Evolutionary conservation across 305 asterid genomes (phyloP), one percentile per base, ranked within the genome.

Genomic region (Fraxinus velutina): DNA sequence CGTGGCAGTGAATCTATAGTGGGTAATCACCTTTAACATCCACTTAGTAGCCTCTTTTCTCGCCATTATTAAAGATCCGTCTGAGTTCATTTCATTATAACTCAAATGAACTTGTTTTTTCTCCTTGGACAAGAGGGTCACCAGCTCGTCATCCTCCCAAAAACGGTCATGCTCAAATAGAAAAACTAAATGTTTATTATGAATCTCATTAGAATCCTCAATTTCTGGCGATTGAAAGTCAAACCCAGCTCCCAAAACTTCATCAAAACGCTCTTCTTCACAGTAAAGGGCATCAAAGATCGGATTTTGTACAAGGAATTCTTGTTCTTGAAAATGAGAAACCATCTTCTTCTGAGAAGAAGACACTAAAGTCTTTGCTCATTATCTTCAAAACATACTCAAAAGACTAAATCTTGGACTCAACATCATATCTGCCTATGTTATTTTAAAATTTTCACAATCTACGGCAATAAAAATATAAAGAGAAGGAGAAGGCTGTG

Each of bases 61-160:
- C 64, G 10, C 79, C 79, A 9, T 76, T 39, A 24, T 44, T 33
- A 76, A 30, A 76, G 24, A 47, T 52, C 66, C 37, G 15, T 76
- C 37, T 2, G 36, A 39, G 37, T 27, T 15, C 17, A 76, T 21
- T 30, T 17, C 42, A 47, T 76, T 52, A 33, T 8, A 76, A 5
- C 52, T 73, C 77, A 29, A n/a, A 73, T 10, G 77, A 64, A 86
- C 17, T 78, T 90, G 92, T 44, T 80, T 85, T 81, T 80, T 83
- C 81, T 95, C 98, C 82, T 92, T 92, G 3, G 84, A 80, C 76
- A 95, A 82, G 4, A 95, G 93, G 47, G 77, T 37, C 17, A 66
- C 77, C 75, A 95, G 87, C 92, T 95, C 98, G 0, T 89, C 95
- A 19, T 92, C 92, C 73, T 92, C 99, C 99, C 98, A 95, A 78